Evolutionary conservation across 2,329 filamentous ascomycete species (phyloP).

Genomic region (Cladophialophora bantiana): DNA sequence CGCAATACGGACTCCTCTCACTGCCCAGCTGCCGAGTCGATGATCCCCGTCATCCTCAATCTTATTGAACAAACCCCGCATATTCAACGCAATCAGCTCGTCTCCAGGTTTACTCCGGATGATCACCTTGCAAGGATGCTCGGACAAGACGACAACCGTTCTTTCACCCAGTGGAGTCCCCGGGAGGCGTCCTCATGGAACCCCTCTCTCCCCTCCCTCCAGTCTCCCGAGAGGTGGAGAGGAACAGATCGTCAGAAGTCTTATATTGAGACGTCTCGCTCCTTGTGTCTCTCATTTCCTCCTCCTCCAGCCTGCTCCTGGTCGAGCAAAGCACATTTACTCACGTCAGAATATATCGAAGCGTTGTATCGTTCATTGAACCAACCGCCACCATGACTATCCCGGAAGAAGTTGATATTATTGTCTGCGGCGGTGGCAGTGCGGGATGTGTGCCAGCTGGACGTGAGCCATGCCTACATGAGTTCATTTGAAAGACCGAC

Average conservation of each 20-base stretch:
- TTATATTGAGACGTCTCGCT: slow-evolving; percentile 31
- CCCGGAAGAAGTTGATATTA: slow-evolving; percentile 81
- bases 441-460: slow-evolving; percentile 52
- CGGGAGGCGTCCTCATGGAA: slow-evolving; percentile 22
- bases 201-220: slow-evolving; percentile 32
- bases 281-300: slow-evolving; percentile 20
- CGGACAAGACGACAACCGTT: slow-evolving; percentile 19
- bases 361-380: slow-evolving; percentile 8
- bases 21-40: slow-evolving; percentile 2
- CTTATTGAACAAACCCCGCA: slow-evolving; percentile 33
- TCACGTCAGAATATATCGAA: slow-evolving; percentile 1
- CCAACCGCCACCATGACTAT: slow-evolving; percentile 59
- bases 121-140: slow-evolving; percentile 27
- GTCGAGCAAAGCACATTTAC: slow-evolving; percentile 37
- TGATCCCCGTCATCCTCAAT: slow-evolving; percentile 14
- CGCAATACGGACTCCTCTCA: slow-evolving; percentile 21
- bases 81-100: slow-evolving; percentile 20
- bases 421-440: slow-evolving; percentile 77
- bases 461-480: slow-evolving; percentile 42
- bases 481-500: slow-evolving; percentile 46
- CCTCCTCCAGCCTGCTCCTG: slow-evolving; percentile 36
- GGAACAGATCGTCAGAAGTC: slow-evolving; percentile 5
- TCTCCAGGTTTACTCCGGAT: slow-evolving; percentile 15
- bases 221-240: slow-evolving; percentile 34
- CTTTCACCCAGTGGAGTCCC: slow-evolving; percentile 21